A percentile compares a stretch with the other conserved stretches of the same genome.
phyloP scores from a whole-genome alignment of 1,284 basidiomycete species.

The Pseudozyma sp. region DNA sequence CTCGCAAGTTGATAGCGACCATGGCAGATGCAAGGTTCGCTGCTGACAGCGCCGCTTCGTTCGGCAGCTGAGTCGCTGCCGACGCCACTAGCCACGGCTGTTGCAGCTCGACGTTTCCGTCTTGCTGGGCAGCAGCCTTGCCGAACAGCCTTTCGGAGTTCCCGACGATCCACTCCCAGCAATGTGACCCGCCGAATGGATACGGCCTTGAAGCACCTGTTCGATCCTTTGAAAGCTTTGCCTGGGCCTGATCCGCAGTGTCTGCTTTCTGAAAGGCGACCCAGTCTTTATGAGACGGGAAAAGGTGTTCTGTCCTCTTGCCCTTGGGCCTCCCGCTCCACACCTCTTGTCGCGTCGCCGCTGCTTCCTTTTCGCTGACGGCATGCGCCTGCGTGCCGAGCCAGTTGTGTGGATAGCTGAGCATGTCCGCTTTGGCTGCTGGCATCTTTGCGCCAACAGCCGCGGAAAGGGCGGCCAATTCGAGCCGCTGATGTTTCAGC shows the following conservation, averaged over 20 bases:
- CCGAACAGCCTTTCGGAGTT: slow-evolving; percentile 38
- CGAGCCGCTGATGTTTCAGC: slow-evolving; percentile 50
- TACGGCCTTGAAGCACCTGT: slow-evolving; percentile 31
- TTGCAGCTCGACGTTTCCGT: neutral
- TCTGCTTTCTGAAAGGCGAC: slow-evolving; percentile 19
- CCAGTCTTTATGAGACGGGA: slow-evolving; percentile 42
- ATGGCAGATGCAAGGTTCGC: slow-evolving; percentile 25
- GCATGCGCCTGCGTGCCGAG: slow-evolving; percentile 40
- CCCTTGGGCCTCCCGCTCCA: slow-evolving; percentile 61
- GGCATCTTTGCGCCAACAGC: slow-evolving; percentile 7
- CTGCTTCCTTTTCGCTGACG: slow-evolving; percentile 28
- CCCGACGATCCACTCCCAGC: slow-evolving; percentile 34
- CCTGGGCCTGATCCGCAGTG: slow-evolving; percentile 11
- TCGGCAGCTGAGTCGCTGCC: neutral
- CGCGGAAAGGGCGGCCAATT: slow-evolving; percentile 31
- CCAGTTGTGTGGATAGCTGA: slow-evolving; percentile 60
- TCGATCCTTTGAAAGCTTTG: slow-evolving; percentile 27
- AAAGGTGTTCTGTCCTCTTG: slow-evolving; percentile 56
- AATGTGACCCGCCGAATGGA: slow-evolving; percentile 25
- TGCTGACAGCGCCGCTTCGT: slow-evolving; percentile 10
- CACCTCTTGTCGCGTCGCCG: slow-evolving; percentile 13
- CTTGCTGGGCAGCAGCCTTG: neutral
- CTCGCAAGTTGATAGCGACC: slow-evolving; percentile 42
- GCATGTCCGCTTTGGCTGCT: slow-evolving; percentile 5
- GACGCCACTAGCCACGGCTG: slow-evolving; percentile 26